Percentiles rank a stretch among this genome's conserved stretches.
Conservation (phyloP, 2,329 filamentous ascomycete species). For the Fusarium sp. region DNA sequence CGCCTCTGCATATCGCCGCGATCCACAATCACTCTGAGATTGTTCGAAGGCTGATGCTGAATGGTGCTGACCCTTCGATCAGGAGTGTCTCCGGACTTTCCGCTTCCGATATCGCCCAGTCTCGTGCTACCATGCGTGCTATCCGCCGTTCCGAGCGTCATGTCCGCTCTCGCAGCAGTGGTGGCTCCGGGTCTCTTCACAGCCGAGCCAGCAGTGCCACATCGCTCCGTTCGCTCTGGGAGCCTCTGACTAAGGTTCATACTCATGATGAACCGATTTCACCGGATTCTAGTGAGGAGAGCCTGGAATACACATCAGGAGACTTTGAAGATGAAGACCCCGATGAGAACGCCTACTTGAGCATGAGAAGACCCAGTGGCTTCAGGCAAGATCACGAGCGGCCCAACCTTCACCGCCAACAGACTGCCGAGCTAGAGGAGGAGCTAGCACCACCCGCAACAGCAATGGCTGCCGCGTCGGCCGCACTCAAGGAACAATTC, state of each 20-base stretch:
- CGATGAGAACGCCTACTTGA: constrained; percentile 54
- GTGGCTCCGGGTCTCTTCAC: constrained; percentile 67
- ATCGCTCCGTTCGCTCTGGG: constrained; percentile 77
- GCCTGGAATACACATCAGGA: constrained; percentile 61
- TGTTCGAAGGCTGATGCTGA: constrained; percentile 78
- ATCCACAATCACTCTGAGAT: constrained; percentile 82
- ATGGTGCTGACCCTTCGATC: constrained; percentile 78
- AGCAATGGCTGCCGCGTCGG: constrained; percentile 75
- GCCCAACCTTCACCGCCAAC: constrained; percentile 55
- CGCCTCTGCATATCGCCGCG: constrained; percentile 84
- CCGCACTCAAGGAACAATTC: constrained; percentile 80
- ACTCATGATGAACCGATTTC: constrained; percentile 55
- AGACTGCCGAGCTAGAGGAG: constrained; percentile 52
- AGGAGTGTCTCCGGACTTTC: constrained; percentile 78
- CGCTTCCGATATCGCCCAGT: constrained; percentile 77
- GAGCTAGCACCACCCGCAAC: constrained; percentile 67
- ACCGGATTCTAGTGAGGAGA: constrained; percentile 59
- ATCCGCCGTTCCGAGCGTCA: constrained; percentile 73
- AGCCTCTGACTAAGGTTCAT: constrained; percentile 59
- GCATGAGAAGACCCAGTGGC: constrained; percentile 53
- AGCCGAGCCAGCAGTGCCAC: constrained; percentile 75
- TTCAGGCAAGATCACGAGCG: constrained; percentile 52
- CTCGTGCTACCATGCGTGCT: constrained; percentile 72
- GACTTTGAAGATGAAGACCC: constrained; percentile 60
- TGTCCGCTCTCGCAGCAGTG: constrained; percentile 77